phyloP scores from a whole-genome alignment of 148 eudicot species.

The Chenopodium berlandieri region DNA sequence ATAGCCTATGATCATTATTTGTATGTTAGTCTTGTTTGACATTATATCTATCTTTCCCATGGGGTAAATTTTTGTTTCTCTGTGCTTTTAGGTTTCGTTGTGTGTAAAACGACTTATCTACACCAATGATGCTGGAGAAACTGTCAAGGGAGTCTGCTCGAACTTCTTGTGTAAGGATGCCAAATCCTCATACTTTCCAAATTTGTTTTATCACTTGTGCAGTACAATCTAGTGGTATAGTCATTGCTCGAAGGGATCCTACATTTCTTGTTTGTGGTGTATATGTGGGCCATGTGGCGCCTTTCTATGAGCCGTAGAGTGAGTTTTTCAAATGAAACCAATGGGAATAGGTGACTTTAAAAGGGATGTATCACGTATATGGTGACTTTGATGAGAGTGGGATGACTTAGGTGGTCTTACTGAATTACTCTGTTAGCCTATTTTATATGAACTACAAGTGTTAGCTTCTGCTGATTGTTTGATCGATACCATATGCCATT shows the following conservation, averaged over 20 bases:
- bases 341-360: background rate
- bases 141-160: conserved; percentile 97
- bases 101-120: conserved; percentile 98
- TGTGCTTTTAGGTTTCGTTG: conserved; percentile 70
- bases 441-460: background rate
- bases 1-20: background rate
- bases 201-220: background rate
- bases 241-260: background rate
- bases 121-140: conserved; percentile 88
- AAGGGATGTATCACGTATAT: background rate
- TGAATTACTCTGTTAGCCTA: background rate
- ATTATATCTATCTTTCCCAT: background rate
- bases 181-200: background rate
- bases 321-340: background rate
- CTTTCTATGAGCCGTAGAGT: background rate
- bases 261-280: background rate
- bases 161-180: conserved; percentile 85
- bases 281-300: background rate
- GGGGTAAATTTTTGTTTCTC: background rate
- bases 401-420: background rate
- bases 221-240: background rate
- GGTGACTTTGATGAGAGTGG: too few relatives aligned
- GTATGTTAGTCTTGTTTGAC: background rate
- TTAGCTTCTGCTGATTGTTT: background rate
- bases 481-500: background rate